Percentiles rank a stretch among this genome's conserved stretches.
Conservation (phyloP, 75 land plant genomes). For the Chamaecyparis obtusa region DNA sequence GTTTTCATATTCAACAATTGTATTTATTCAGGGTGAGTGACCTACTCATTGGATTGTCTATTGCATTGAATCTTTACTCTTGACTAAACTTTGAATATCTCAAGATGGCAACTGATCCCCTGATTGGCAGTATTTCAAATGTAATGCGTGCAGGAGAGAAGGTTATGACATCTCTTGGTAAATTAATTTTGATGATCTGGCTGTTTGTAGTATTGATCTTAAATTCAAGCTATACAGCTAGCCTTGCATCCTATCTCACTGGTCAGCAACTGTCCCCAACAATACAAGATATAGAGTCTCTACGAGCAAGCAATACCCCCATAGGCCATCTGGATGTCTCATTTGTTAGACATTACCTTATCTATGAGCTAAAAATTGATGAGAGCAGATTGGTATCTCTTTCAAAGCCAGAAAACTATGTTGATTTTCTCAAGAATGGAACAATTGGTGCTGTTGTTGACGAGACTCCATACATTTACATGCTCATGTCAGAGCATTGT, state of each 20-base stretch:
- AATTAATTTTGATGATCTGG: neutral
- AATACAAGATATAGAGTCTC: neutral
- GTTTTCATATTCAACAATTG: neutral
- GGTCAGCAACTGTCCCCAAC: too few species aligned
- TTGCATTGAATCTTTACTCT: neutral
- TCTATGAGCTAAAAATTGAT: too few species aligned
- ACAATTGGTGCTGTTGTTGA: neutral
- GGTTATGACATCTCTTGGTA: neutral
- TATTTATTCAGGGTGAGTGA: neutral
- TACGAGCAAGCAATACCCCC: too few species aligned
- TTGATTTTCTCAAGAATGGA: neutral
- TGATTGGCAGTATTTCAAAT: neutral
- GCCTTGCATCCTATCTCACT: too few species aligned
- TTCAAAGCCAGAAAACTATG: neutral
- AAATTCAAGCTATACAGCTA: too few species aligned
- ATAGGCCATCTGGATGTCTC: neutral
- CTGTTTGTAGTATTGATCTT: neutral
- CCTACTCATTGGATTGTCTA: neutral
- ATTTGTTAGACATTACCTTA: too few species aligned
- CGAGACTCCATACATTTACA: too few species aligned
- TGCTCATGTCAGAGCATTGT: too few species aligned
- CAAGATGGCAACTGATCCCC: neutral
- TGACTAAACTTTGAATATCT: neutral
- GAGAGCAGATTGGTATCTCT: neutral
- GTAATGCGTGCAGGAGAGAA: neutral